These are phyloP conservation scores for Bjerkandera adusta DNA, from an alignment of 1,284 basidiomycete genomes.

Conservation along the genomic window DNA sequence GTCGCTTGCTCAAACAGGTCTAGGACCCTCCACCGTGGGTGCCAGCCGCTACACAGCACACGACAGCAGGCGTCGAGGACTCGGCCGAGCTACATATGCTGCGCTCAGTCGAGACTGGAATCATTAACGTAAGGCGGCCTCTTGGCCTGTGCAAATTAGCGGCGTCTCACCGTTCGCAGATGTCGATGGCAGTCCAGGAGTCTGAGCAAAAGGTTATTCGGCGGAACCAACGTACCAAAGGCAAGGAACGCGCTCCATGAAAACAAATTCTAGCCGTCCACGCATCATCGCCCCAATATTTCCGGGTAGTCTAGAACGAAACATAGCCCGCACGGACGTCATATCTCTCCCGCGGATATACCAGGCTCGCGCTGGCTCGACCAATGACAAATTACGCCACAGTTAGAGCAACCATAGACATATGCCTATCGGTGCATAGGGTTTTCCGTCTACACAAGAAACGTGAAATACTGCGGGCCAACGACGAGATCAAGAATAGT, in stretches of 20 bases:
- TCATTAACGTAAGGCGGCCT: slow-evolving; percentile 65
- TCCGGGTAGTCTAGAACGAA: too few species aligned
- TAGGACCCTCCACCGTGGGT: slow-evolving; percentile 75
- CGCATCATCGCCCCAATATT: too few species aligned
- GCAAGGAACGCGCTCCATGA: slow-evolving; percentile 27
- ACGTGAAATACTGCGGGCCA: too few species aligned
- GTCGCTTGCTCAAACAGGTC: not conserved
- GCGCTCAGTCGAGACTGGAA: slow-evolving; percentile 81
- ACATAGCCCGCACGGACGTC: too few species aligned
- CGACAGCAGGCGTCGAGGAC: slow-evolving; percentile 57
- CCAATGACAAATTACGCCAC: too few species aligned
- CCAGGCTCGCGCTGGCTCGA: too few species aligned
- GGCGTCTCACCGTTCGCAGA: slow-evolving; percentile 36
- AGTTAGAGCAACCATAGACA: too few species aligned
- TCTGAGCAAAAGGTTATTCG: slow-evolving; percentile 65
- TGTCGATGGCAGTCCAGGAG: slow-evolving; percentile 78
- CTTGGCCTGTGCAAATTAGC: not conserved
- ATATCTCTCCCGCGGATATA: too few species aligned
- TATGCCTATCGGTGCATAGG: too few species aligned
- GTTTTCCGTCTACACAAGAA: too few species aligned
- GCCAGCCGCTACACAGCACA: slow-evolving; percentile 62
- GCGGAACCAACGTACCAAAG: slow-evolving; percentile 29
- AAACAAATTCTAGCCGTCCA: too few species aligned
- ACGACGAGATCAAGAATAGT: too few species aligned
- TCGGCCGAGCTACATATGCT: slow-evolving; percentile 66